These are phyloP conservation scores for Cercospora zeae-maydis DNA, from an alignment of 2,329 filamentous ascomycete genomes.

Conservation along the genomic window DNA sequence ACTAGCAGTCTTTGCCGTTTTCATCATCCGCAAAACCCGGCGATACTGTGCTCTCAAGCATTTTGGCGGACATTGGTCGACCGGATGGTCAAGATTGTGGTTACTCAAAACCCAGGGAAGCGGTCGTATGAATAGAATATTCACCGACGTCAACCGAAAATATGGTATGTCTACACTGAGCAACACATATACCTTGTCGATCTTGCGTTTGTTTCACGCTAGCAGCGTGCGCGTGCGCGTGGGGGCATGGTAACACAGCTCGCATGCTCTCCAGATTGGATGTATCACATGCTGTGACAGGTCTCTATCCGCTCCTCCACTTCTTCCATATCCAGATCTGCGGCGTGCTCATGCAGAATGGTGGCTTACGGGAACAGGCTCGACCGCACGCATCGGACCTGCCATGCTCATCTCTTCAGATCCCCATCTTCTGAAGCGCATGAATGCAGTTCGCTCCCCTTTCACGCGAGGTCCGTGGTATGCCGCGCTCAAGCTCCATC, in stretches of 20 bases:
- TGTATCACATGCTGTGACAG: background rate
- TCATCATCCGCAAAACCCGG: slow-evolving; percentile 29
- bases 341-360: background rate
- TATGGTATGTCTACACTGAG: slow-evolving; percentile 32
- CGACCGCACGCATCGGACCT: slow-evolving; percentile 39
- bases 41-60: slow-evolving; percentile 35
- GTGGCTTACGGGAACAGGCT: slow-evolving; percentile 27
- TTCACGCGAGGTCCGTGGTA: slow-evolving; percentile 40
- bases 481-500: slow-evolving; percentile 39
- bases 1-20: slow-evolving; percentile 27
- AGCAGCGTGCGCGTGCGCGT: background rate
- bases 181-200: background rate
- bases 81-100: slow-evolving; percentile 41
- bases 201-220: background rate
- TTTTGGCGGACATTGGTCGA: slow-evolving; percentile 40
- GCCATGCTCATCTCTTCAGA: slow-evolving; percentile 39
- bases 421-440: slow-evolving; percentile 38
- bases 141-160: slow-evolving; percentile 37
- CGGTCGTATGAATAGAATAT: slow-evolving; percentile 40
- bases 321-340: background rate
- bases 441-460: slow-evolving; percentile 39
- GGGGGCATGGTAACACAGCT: background rate
- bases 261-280: background rate
- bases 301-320: background rate
- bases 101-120: slow-evolving; percentile 37